Percentiles rank a stretch among this genome's conserved stretches.
These are phyloP conservation scores for Tricholoma saponaceum DNA, from an alignment of 768 basidiomycete genomes.

Conservation along the genomic window DNA sequence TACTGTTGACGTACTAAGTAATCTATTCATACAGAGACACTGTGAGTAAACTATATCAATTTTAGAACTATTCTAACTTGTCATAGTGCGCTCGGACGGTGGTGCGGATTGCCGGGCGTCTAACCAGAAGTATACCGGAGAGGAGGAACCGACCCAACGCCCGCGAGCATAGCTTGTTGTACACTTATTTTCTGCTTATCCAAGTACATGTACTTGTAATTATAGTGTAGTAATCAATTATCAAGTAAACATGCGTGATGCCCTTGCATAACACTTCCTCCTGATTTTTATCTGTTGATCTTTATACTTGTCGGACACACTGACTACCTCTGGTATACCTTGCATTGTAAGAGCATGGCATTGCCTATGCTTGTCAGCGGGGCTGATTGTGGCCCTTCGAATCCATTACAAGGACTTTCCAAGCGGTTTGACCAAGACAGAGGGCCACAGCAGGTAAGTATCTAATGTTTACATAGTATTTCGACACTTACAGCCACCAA, in stretches of 20 bases:
- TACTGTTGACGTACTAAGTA: constrained; percentile 5
- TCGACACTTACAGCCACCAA: constrained; percentile 21
- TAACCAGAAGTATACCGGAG: constrained; percentile 33
- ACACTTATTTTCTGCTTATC: not conserved
- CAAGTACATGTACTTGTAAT: constrained; percentile 13
- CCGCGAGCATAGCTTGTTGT: constrained; percentile 9
- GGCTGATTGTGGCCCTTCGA: constrained; percentile 83
- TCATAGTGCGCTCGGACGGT: constrained; percentile 77
- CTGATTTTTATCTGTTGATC: not conserved
- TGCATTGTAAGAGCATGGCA: constrained; percentile 47
- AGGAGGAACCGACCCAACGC: constrained; percentile 20
- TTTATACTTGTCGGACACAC: not conserved
- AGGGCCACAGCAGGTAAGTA: constrained; percentile 68
- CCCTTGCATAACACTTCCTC: not conserved
- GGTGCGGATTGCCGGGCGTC: constrained; percentile 69
- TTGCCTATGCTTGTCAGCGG: constrained; percentile 75
- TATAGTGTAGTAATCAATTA: constrained; percentile 17
- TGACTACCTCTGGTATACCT: too few species aligned
- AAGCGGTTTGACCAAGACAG: constrained; percentile 80
- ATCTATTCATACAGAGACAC: constrained; percentile 55
- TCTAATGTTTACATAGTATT: constrained; percentile 9
- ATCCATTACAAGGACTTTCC: constrained; percentile 74
- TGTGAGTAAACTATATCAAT: constrained; percentile 43
- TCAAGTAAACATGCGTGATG: constrained; percentile 14
- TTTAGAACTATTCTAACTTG: constrained; percentile 13